Conservation (phyloP, 441 rosid genomes). For the Mallotus repandus region DNA sequence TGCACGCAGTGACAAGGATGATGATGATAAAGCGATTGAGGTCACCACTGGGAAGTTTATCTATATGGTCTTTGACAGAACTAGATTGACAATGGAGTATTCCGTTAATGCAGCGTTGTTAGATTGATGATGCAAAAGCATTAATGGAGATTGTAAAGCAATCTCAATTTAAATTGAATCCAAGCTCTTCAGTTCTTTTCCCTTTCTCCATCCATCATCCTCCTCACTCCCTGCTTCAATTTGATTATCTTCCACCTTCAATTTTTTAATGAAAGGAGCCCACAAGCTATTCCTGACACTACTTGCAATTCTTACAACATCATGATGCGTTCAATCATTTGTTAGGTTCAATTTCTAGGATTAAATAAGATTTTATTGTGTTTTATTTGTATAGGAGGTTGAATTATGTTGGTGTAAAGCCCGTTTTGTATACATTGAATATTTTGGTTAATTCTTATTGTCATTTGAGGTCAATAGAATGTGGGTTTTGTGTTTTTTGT, state of each 20-base stretch:
- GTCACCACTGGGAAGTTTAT: slow-evolving; percentile 50
- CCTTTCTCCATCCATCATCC: too few relatives aligned
- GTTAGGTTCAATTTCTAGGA: not conserved
- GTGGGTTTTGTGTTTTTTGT: slow-evolving; percentile 2
- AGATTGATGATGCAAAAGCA: slow-evolving; percentile 72
- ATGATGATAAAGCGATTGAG: slow-evolving; percentile 32
- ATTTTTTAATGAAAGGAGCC: too few relatives aligned
- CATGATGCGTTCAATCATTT: not conserved
- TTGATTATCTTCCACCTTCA: too few relatives aligned
- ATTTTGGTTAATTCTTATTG: not conserved
- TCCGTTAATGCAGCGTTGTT: slow-evolving; percentile 72
- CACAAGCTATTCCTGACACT: too few relatives aligned
- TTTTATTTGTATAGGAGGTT: slow-evolving; percentile 1
- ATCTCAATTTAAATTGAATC: too few relatives aligned
- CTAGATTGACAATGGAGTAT: slow-evolving; percentile 94
- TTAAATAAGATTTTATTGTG: not conserved
- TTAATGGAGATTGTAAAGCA: slow-evolving; percentile 72
- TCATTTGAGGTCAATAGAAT: not conserved
- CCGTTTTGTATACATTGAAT: not conserved
- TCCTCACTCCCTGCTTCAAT: too few relatives aligned
- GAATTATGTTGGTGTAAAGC: not conserved
- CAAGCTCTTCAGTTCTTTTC: too few relatives aligned
- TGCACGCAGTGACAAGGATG: slow-evolving; percentile 19
- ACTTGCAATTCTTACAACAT: too few relatives aligned
- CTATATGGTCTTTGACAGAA: slow-evolving; percentile 86